A percentile compares a stretch with the other conserved stretches of the same genome.
phyloP scores from a whole-genome alignment of 208 protist genomes.

The Acanthamoeba divionensis region DNA sequence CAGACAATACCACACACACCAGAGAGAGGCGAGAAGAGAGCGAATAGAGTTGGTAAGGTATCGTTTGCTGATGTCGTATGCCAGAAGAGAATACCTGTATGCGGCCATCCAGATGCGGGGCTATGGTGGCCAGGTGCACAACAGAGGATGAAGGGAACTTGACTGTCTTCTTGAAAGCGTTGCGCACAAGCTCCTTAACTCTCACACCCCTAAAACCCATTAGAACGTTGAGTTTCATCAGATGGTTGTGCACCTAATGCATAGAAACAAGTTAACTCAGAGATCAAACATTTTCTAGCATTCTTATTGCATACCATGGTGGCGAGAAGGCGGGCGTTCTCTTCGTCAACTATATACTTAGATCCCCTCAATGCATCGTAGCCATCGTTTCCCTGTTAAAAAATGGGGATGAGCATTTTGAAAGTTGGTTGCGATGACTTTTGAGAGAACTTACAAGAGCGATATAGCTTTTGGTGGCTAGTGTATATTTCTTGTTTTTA shows the following conservation, averaged over 20 bases:
- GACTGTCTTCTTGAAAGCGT: slow-evolving; percentile 39
- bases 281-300: neutral
- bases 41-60: too few relatives aligned
- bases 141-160: neutral
- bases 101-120: neutral
- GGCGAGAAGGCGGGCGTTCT: slow-evolving; percentile 32
- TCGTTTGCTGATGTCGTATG: too few relatives aligned
- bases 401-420: too few relatives aligned
- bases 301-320: slow-evolving; percentile 12
- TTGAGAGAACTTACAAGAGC: too few relatives aligned
- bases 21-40: too few relatives aligned
- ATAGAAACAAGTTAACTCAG: neutral
- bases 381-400: slow-evolving; percentile 37
- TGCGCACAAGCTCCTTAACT: neutral
- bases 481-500: slow-evolving; percentile 22
- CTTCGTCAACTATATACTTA: slow-evolving; percentile 11
- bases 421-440: too few relatives aligned
- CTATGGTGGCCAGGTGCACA: neutral
- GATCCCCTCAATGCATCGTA: neutral
- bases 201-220: neutral
- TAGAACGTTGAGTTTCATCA: slow-evolving; percentile 32
- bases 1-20: too few relatives aligned
- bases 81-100: neutral
- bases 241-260: neutral
- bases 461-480: slow-evolving; percentile 56